These are phyloP conservation scores for Blastomyces percursus DNA, from an alignment of 2,329 filamentous ascomycete species.

Conservation along the genomic window DNA sequence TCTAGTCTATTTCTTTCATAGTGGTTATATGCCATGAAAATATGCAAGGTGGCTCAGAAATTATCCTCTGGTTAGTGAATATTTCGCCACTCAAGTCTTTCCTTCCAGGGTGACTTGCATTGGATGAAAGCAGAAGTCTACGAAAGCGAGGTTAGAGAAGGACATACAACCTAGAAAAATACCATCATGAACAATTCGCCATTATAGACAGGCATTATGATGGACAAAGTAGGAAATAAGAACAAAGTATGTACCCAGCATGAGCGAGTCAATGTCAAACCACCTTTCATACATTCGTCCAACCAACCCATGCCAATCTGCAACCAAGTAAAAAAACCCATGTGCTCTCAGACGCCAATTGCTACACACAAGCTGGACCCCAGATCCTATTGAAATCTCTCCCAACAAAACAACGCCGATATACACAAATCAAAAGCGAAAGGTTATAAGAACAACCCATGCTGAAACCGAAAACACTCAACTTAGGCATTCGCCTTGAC, in stretches of 20 bases:
- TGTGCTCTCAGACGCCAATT: neutral
- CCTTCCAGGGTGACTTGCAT: too few relatives aligned
- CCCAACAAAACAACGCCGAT: neutral
- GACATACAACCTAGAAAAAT: neutral
- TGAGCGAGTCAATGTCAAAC: neutral
- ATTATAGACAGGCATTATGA: neutral
- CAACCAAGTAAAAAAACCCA: neutral
- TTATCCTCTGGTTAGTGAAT: too few relatives aligned
- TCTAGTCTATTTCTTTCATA: too few relatives aligned
- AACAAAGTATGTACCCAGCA: neutral
- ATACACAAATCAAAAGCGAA: neutral
- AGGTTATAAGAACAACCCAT: neutral
- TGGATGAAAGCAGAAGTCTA: too few relatives aligned
- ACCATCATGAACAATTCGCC: neutral
- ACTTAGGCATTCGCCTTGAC: slow-evolving; percentile 49
- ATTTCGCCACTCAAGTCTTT: too few relatives aligned
- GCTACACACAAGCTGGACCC: neutral
- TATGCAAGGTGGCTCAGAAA: too few relatives aligned
- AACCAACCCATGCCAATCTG: neutral
- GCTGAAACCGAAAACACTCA: neutral
- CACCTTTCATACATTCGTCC: neutral
- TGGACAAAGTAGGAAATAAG: neutral
- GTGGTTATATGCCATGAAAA: too few relatives aligned
- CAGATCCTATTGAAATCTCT: neutral
- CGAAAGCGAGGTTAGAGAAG: too few relatives aligned